Percentiles rank a stretch among this genome's conserved stretches.
Conservation (phyloP, 2,329 filamentous ascomycete genomes). For the Pestalotiopsis sp. region DNA sequence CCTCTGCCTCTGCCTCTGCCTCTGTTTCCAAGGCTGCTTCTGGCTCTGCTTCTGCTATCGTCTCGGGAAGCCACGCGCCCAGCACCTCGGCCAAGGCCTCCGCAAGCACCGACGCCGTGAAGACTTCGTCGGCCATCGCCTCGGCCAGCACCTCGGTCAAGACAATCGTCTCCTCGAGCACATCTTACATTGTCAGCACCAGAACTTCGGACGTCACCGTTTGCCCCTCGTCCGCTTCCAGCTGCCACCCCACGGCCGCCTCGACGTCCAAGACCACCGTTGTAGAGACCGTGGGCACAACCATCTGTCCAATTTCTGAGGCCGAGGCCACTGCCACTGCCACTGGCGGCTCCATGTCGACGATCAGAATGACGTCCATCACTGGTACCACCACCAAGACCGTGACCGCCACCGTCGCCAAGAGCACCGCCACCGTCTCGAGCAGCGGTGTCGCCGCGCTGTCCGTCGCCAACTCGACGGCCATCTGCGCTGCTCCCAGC, state of each 20-base stretch:
- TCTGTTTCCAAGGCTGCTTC: not conserved
- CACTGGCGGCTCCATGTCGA: not conserved
- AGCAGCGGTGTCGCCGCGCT: not conserved
- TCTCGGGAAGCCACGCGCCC: not conserved
- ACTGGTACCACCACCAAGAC: constrained; percentile 1
- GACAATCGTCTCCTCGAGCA: not conserved
- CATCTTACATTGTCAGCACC: not conserved
- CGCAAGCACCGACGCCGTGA: not conserved
- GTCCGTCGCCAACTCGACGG: not conserved
- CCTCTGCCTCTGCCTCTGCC: not conserved
- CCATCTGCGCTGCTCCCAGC: not conserved
- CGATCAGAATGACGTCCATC: not conserved
- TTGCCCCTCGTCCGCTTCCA: not conserved
- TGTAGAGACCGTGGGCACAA: not conserved
- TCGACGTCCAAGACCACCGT: not conserved
- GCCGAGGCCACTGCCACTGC: not conserved
- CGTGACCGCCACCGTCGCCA: not conserved
- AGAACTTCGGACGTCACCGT: not conserved
- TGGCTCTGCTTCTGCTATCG: not conserved
- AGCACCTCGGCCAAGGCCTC: not conserved
- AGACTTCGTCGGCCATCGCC: not conserved
- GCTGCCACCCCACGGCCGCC: not conserved
- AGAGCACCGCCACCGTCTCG: not conserved
- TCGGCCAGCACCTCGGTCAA: not conserved
- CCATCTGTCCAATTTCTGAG: not conserved